A percentile compares a stretch with the other conserved stretches of the same genome.
phyloP scores from a whole-genome alignment of 2,329 filamentous ascomycete species.

The Neonectria punicea region DNA sequence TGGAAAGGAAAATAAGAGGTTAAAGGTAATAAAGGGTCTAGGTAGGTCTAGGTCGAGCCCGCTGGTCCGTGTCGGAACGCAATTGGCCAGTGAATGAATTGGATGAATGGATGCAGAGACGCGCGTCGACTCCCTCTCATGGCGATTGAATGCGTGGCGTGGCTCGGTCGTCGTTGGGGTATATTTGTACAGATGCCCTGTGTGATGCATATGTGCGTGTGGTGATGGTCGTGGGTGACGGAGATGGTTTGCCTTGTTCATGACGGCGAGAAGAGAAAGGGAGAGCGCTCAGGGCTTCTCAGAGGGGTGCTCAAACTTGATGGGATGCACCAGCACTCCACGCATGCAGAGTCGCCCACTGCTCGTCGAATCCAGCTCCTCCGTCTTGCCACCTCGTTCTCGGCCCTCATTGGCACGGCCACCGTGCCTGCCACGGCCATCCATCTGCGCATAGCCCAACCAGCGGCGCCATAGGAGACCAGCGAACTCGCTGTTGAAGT shows the following conservation, averaged over 20 bases:
- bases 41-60: conserved; percentile 42
- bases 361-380: conserved; percentile 56
- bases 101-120: conserved; percentile 38
- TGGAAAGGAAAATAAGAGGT: conserved; percentile 39
- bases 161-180: conserved; percentile 41
- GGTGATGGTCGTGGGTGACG: conserved; percentile 41
- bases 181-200: conserved; percentile 46
- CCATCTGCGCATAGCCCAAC: conserved; percentile 70
- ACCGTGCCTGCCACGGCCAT: conserved; percentile 60
- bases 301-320: conserved; percentile 73
- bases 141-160: conserved; percentile 36
- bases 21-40: conserved; percentile 45
- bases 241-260: conserved; percentile 42
- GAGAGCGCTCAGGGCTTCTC: conserved; percentile 46
- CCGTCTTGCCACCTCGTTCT: conserved; percentile 62
- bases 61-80: conserved; percentile 38
- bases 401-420: conserved; percentile 60
- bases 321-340: conserved; percentile 83
- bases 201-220: conserved; percentile 45
- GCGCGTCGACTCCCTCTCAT: conserved; percentile 39
- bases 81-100: conserved; percentile 36
- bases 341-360: conserved; percentile 80
- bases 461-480: conserved; percentile 82
- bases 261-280: conserved; percentile 39
- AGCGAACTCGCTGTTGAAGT: conserved; percentile 83